Evolutionary conservation across 768 basidiomycete genomes (phyloP).

Genomic region (Leucosporidium yakuticum): DNA sequence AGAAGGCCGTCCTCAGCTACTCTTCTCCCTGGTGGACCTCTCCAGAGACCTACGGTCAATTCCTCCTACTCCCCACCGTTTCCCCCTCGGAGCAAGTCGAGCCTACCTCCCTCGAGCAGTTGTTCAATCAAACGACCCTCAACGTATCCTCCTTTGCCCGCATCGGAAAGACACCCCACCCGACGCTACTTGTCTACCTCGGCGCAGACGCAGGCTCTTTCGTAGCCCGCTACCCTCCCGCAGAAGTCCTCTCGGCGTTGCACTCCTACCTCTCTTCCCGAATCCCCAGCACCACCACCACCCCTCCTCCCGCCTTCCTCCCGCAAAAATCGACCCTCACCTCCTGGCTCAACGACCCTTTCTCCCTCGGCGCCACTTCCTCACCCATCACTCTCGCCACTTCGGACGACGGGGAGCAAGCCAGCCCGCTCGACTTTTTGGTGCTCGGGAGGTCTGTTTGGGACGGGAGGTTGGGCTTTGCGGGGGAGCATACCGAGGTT

Average conservation of each 20-base stretch:
- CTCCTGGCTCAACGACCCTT: conserved; percentile 43
- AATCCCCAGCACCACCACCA: neutral
- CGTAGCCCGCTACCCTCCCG: conserved; percentile 27
- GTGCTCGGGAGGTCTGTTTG: conserved; percentile 43
- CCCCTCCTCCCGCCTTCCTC: neutral
- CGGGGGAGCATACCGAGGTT: conserved; percentile 48
- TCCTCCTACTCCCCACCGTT: conserved; percentile 34
- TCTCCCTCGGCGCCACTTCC: conserved; percentile 44
- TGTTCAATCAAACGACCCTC: conserved; percentile 25
- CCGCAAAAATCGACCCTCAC: conserved; percentile 36
- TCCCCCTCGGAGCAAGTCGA: conserved; percentile 4
- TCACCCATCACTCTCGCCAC: conserved; percentile 40
- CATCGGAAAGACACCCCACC: conserved; percentile 13
- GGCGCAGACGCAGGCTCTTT: conserved; percentile 33
- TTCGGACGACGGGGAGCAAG: conserved; percentile 27
- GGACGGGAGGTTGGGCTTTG: conserved; percentile 44
- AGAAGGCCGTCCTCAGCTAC: conserved; percentile 40
- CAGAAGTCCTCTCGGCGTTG: conserved; percentile 18
- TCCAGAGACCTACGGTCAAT: conserved; percentile 11
- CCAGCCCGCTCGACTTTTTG: conserved; percentile 45
- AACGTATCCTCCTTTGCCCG: conserved; percentile 28
- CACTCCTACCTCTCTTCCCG: conserved; percentile 8
- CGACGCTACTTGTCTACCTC: conserved; percentile 38
- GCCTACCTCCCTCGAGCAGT: conserved; percentile 4
- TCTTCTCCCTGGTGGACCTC: conserved; percentile 38